phyloP scores from a whole-genome alignment of 1,139 yeast genomes.

The Yamadazyma atmosphaerica region DNA sequence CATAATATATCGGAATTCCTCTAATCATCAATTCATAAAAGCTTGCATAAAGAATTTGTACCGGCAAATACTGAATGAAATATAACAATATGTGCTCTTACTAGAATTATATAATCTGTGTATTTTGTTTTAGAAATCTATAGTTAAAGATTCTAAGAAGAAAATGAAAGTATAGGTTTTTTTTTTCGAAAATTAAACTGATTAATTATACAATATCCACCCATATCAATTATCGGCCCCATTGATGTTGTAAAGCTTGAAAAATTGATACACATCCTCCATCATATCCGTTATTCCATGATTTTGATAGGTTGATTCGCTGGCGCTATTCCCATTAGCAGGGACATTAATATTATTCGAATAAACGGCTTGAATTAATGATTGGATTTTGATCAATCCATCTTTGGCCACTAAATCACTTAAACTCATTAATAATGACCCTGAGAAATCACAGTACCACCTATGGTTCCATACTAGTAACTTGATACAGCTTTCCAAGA shows the following conservation, averaged over 20 bases:
- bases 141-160: neutral
- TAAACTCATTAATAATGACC: conserved; percentile 56
- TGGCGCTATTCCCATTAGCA: conserved; percentile 16
- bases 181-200: too few relatives aligned
- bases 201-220: neutral
- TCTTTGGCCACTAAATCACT: conserved; percentile 68
- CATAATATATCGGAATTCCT: too few relatives aligned
- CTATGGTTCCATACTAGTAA: conserved; percentile 93
- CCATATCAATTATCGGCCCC: conserved; percentile 41
- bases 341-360: conserved; percentile 35
- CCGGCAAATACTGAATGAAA: too few relatives aligned
- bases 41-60: too few relatives aligned
- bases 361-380: conserved; percentile 74
- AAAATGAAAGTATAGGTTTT: neutral
- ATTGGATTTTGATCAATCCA: conserved; percentile 74
- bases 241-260: conserved; percentile 45
- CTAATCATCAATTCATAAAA: too few relatives aligned
- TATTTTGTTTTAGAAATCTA: neutral
- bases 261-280: conserved; percentile 51
- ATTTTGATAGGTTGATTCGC: conserved; percentile 18
- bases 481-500: conserved; percentile 71
- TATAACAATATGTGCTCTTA: too few relatives aligned
- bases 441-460: conserved; percentile 93
- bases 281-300: conserved; percentile 64
- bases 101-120: too few relatives aligned